Evolutionary conservation across 306 rosid genomes (phyloP), one percentile per base, ranked within the genome.

Genomic region (Acacia acuminata): DNA sequence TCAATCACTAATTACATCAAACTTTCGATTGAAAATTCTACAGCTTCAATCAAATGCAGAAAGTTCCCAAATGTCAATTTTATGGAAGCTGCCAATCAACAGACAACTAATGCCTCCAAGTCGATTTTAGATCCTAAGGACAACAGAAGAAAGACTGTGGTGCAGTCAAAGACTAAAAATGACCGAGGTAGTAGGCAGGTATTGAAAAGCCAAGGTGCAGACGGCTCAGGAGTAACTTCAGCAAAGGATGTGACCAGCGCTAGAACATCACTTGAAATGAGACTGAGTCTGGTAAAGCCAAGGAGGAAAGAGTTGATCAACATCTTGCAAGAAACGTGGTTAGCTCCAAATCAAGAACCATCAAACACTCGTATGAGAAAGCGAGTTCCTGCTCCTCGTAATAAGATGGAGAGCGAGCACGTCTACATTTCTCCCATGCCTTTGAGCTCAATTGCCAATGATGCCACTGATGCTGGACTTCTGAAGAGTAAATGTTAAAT

Each of bases 221-320:
- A 84, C 73, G 90, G 86, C 50, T 87, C 90, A 17, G 88, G 86
- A 61, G 80, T 87, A 78, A 87, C 88, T 12, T 84, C 90, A 44
- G 84, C 67, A 50, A 87, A 70, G 77, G 90, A 87, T 71, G 88
- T 56, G 56, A 87, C 88, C 32, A 84, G 90, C 69, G 55, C 84
- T 43, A 76, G 80, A 76, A 84, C 83, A 45, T 79, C 87, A 58
- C 73, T 86, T 22, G 82, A 77, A 24, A 89, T 82, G 73, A 74
- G 83, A 82, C 47, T 77, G 78, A 86, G 79, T 73, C 71, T 86
- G 77, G 90, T 88, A 80, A 77, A 82, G 82, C 90, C 83, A 19
- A 88, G 88, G 66, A 86, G 92, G 85, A 89, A 86, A 77, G 90
- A 89, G 82, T 88, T 89, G 77, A 79, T 89, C 71, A 86, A 48